Base-by-base conservation (phyloP, 208 protist genomes). In the Crithidia acanthocephali region DNA sequence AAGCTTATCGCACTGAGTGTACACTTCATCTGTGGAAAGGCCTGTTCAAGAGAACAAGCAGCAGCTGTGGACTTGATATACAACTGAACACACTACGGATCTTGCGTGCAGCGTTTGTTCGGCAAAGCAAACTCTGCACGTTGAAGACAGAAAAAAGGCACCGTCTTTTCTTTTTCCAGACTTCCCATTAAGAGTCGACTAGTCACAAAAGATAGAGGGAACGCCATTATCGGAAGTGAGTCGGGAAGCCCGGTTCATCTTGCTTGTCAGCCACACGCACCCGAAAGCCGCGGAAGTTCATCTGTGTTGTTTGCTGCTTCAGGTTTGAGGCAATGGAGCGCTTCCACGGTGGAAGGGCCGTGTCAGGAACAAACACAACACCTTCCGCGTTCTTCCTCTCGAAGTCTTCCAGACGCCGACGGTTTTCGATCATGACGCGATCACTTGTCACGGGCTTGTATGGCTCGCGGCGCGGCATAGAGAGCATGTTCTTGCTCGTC, bases 241-340 rank as follows among this genome's bases (percentile, higher is more conserved):
- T 95, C 40, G 90, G 87, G 58, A 95, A 95, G 23, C 90, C 90
- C 32, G 86, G 87, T 61, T 95, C 87, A 57, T 95, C 90, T 71
- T 93, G 87, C 48, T 58, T 71, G 62, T 95, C 86, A 40, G 78
- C 88, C 51, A 84, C 81, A 10, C 87, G 87, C 48, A 95, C 85
- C 28, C 90, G 87, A 33, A 95, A 79, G 0, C 90, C 90, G 5
- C 85, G 73, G 63, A 93, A 89, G 61, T 93, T 93, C 69, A 90
- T 64, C 45, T 76, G 56, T 3, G 74, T 74, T 23, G 56, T 45
- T n/a, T 44, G 55, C 23, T 78, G 65, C 50, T 64, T 68, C 37
- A 87, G 58, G 45, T 89, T 90, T 8, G 62, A 53, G 0, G 69
- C 63, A n/a, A 93, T 66, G 15, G 83, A 87, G 61, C 81, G 80